A percentile compares a stretch with the other conserved stretches of the same genome.
phyloP scores from a whole-genome alignment of 2,329 filamentous ascomycete genomes.

The Lanzia echinophila region DNA sequence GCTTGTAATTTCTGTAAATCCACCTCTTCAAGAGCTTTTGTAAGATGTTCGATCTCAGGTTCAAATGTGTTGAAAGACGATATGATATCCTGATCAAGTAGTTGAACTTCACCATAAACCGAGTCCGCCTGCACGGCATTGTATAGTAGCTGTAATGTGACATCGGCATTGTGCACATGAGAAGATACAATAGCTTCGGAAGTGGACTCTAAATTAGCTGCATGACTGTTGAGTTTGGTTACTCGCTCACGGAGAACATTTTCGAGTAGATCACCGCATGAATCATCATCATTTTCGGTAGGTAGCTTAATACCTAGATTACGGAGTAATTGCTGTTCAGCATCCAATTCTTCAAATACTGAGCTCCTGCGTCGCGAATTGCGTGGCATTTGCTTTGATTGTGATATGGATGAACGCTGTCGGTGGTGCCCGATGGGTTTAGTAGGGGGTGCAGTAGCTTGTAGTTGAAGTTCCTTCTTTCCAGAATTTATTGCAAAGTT shows the following conservation, averaged over 20 bases:
- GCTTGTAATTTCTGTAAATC: conserved; percentile 32
- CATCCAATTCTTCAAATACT: conserved; percentile 31
- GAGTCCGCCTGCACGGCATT: conserved; percentile 50
- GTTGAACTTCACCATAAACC: conserved; percentile 39
- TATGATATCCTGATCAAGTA: conserved; percentile 49
- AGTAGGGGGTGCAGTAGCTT: neutral
- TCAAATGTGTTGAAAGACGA: conserved; percentile 37
- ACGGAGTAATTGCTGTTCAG: conserved; percentile 39
- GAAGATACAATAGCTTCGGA: conserved; percentile 40
- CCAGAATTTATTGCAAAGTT: conserved; percentile 38
- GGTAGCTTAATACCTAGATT: conserved; percentile 41
- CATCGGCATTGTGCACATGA: conserved; percentile 41
- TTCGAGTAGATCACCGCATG: conserved; percentile 25
- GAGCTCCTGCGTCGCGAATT: conserved; percentile 23
- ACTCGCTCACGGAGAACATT: conserved; percentile 33
- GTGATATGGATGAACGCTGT: conserved; percentile 16
- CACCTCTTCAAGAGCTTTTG: conserved; percentile 31
- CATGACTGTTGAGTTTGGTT: conserved; percentile 39
- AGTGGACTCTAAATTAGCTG: conserved; percentile 40
- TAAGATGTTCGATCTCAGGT: conserved; percentile 33
- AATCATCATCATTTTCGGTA: conserved; percentile 25
- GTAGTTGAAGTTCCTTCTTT: conserved; percentile 36
- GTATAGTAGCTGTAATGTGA: conserved; percentile 42
- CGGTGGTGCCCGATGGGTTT: conserved; percentile 15
- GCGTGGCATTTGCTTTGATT: conserved; percentile 25